A percentile compares a stretch with the other conserved stretches of the same genome.
Conservation (phyloP, 192 early-diverging fungal genomes). For the Linnemannia schmuckeri region DNA sequence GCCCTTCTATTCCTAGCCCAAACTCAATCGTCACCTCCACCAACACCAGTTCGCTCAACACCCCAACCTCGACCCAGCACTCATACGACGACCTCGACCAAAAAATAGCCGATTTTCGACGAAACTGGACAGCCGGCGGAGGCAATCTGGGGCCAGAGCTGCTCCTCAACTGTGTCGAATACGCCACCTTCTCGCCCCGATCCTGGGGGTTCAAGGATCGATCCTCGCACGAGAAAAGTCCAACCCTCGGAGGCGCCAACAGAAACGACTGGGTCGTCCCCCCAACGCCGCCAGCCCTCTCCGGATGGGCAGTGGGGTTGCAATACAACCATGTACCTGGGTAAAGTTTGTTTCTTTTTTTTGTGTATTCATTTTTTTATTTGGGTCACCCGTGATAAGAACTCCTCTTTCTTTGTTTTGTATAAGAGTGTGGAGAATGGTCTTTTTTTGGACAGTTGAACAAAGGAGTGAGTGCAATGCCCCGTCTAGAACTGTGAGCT, state of each 20-base stretch:
- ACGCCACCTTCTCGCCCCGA: conserved; percentile 48
- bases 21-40: conserved; percentile 37
- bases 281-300: conserved; percentile 19
- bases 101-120: conserved; percentile 36
- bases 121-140: conserved; percentile 36
- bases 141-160: conserved; percentile 34
- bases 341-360: conserved; percentile 21
- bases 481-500: not conserved
- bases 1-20: conserved; percentile 54
- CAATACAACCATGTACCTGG: conserved; percentile 31
- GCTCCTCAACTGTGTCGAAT: conserved; percentile 32
- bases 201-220: conserved; percentile 42
- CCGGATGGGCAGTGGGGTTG: conserved; percentile 44
- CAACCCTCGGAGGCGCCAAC: conserved; percentile 6
- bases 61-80: conserved; percentile 29
- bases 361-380: not conserved
- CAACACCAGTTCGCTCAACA: conserved; percentile 43
- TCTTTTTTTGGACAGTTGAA: not conserved
- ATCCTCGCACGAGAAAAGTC: conserved; percentile 20
- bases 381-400: not conserved
- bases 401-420: not conserved
- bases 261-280: conserved; percentile 42
- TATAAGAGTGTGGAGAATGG: not conserved
- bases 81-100: conserved; percentile 36
- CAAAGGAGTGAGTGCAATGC: not conserved